Evolutionary conservation across 129 eudicot species (phyloP).

Genomic region (Logfia minima): DNA sequence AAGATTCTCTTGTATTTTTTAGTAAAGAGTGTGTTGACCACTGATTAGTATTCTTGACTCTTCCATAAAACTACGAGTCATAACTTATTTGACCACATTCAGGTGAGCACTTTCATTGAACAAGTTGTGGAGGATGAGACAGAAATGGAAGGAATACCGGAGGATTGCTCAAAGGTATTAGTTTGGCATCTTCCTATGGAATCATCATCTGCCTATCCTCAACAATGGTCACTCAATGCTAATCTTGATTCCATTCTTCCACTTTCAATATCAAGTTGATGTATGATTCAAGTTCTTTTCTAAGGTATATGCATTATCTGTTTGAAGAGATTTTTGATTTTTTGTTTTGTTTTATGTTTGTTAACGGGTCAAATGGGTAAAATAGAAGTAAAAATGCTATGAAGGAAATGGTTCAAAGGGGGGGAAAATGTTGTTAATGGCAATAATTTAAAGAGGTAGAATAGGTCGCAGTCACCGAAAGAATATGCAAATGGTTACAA

Average conservation of each 20-base stretch:
- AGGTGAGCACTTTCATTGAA: conserved; percentile 73
- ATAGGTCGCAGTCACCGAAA: not conserved
- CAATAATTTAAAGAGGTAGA: not conserved
- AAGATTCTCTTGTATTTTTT: too few relatives aligned
- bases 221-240: conserved; percentile 35
- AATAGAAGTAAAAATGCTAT: not conserved
- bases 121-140: conserved; percentile 88
- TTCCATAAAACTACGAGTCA: not conserved
- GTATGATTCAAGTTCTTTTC: conserved; percentile 5
- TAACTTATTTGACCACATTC: not conserved
- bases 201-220: conserved; percentile 28
- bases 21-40: too few relatives aligned
- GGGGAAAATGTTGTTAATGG: not conserved
- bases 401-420: not conserved
- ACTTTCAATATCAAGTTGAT: conserved; percentile 22
- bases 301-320: conserved; percentile 26
- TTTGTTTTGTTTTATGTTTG: not conserved
- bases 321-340: not conserved
- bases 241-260: conserved; percentile 39
- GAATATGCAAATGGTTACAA: not conserved
- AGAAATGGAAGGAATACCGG: conserved; percentile 76
- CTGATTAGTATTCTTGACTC: too few relatives aligned
- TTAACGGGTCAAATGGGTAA: not conserved
- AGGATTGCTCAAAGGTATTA: conserved; percentile 51
- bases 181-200: conserved; percentile 55